phyloP scores from a whole-genome alignment of 208 protist species.

The Leishmania braziliensis region DNA sequence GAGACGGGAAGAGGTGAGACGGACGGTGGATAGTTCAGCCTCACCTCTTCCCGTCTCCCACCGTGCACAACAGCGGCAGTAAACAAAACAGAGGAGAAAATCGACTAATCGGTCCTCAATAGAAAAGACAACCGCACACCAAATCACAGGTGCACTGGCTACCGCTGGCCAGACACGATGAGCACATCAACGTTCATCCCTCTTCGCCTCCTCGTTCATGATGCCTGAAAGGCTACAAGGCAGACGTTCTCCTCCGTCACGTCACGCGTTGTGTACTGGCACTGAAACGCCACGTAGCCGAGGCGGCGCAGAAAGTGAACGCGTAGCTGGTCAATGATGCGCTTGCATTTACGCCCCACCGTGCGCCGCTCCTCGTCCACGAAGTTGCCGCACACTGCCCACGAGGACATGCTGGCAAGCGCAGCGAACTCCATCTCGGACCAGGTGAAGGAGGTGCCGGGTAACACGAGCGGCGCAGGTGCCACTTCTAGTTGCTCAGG shows the following conservation, averaged over 20 bases:
- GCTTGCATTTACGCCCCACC: conserved; percentile 63
- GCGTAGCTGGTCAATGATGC: conserved; percentile 66
- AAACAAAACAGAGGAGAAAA: not conserved
- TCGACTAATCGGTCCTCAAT: not conserved
- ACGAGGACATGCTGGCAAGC: conserved; percentile 75
- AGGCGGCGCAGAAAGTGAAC: conserved; percentile 55
- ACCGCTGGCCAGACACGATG: not conserved
- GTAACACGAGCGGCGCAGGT: conserved; percentile 30
- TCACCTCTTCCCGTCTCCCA: not conserved
- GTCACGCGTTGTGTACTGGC: conserved; percentile 45
- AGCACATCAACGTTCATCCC: not conserved
- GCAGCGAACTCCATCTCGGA: conserved; percentile 58
- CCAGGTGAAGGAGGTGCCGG: conserved; percentile 39
- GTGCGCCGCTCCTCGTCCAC: conserved; percentile 39
- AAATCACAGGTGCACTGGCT: not conserved
- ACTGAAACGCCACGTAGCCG: conserved; percentile 56
- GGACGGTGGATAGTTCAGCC: not conserved
- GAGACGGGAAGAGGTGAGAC: not conserved
- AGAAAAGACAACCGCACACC: not conserved
- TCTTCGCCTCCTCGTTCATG: not conserved
- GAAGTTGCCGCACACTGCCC: conserved; percentile 63
- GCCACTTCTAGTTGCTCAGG: not conserved
- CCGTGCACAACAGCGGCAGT: not conserved
- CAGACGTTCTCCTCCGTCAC: conserved; percentile 80
- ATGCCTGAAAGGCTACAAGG: conserved; percentile 46